Conservation (phyloP, 139 green algal genomes). For the Yamagishiella unicocca region DNA sequence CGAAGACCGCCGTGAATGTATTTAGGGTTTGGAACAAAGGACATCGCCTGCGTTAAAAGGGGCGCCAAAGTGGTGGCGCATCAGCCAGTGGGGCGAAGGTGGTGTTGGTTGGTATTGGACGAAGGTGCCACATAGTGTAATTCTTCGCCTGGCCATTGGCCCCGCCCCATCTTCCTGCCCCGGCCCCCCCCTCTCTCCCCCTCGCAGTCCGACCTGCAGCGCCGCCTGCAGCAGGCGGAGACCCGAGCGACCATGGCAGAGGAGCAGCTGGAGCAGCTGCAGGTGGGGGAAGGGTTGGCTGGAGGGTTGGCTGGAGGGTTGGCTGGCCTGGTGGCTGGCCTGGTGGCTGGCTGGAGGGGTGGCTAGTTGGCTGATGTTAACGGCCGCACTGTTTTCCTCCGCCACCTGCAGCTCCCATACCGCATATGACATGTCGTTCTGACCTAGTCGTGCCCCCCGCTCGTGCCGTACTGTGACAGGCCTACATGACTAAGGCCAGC, state of each 20-base stretch:
- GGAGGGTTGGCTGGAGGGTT: neutral
- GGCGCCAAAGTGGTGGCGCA: no score
- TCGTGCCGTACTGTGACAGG: neutral
- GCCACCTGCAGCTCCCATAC: neutral
- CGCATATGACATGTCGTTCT: neutral
- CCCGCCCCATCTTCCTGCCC: neutral
- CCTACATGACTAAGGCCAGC: conserved; percentile 66
- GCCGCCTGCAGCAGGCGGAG: conserved; percentile 53
- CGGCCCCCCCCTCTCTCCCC: neutral
- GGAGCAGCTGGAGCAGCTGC: conserved; percentile 75
- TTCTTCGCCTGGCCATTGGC: neutral
- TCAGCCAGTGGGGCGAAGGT: neutral
- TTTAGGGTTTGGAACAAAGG: no score
- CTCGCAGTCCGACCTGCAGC: conserved; percentile 52
- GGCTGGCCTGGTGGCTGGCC: neutral
- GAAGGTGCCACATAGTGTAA: neutral
- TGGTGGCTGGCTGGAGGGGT: neutral
- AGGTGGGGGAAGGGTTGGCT: conserved; percentile 44
- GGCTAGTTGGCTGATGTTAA: neutral
- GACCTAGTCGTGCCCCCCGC: neutral
- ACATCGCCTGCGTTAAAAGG: no score
- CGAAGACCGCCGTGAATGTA: no score
- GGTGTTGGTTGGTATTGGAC: neutral
- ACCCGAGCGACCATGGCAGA: conserved; percentile 67
- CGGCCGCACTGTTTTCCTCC: neutral